phyloP scores from a whole-genome alignment of 768 basidiomycete species.

The Hemileccinum rubropunctum region DNA sequence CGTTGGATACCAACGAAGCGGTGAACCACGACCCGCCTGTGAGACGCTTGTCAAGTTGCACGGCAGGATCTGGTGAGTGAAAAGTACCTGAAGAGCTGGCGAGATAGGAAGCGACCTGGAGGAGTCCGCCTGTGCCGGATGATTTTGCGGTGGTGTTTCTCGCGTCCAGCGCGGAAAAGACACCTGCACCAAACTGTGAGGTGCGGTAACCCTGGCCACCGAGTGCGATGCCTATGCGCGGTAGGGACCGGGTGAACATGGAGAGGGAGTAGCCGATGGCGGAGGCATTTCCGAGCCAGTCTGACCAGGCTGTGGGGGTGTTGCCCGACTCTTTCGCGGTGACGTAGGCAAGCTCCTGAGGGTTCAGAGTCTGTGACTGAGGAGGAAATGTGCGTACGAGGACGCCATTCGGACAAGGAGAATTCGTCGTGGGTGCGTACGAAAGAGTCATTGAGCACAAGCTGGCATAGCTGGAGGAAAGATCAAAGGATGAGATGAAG shows the following conservation, averaged over 20 bases:
- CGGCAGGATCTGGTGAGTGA: neutral
- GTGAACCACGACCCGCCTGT: conserved; percentile 68
- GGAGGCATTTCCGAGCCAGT: conserved; percentile 58
- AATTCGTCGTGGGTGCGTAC: conserved; percentile 52
- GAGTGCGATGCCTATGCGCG: conserved; percentile 60
- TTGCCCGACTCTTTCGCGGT: conserved; percentile 37
- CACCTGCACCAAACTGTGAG: conserved; percentile 62
- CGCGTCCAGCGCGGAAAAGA: conserved; percentile 56
- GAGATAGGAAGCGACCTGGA: conserved; percentile 71
- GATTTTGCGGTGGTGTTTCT: conserved; percentile 56
- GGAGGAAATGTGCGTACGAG: conserved; percentile 54
- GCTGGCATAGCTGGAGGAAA: too few species aligned
- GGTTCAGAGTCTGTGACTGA: conserved; percentile 48
- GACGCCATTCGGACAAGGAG: conserved; percentile 43
- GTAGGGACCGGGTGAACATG: conserved; percentile 39
- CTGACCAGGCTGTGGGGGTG: conserved; percentile 49
- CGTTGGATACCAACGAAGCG: conserved; percentile 60
- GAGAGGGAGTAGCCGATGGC: conserved; percentile 51
- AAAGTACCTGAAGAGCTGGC: conserved; percentile 60
- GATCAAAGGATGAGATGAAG: too few species aligned
- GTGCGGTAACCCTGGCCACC: conserved; percentile 72
- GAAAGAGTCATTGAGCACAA: conserved; percentile 23
- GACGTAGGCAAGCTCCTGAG: conserved; percentile 49
- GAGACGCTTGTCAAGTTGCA: neutral
- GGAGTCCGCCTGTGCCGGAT: conserved; percentile 61